Evolutionary conservation across 116 monocot genomes (phyloP).

Genomic region (Cymodocea nodosa): DNA sequence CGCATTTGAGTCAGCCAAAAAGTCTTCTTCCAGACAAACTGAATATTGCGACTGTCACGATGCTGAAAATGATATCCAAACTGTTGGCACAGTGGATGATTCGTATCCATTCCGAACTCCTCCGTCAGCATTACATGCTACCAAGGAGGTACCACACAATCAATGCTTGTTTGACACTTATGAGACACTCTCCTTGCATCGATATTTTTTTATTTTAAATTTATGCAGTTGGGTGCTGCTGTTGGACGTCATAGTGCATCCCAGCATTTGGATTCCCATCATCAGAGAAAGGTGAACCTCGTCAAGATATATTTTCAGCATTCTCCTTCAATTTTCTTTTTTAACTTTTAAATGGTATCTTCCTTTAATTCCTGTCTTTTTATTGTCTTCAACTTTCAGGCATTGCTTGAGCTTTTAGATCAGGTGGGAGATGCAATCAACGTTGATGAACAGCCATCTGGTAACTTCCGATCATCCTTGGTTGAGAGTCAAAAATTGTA

Average conservation of each 20-base stretch:
- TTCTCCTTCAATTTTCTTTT: too few relatives aligned
- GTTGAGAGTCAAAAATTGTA: not conserved
- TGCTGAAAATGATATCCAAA: conserved; percentile 11
- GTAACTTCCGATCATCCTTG: not conserved
- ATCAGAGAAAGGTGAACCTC: conserved; percentile 54
- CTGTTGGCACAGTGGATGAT: not conserved
- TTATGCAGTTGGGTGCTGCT: conserved; percentile 22
- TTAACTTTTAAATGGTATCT: not conserved
- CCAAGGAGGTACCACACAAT: conserved; percentile 29
- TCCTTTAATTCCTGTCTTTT: not conserved
- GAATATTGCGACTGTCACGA: not conserved
- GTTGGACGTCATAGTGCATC: conserved; percentile 16
- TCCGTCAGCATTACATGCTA: conserved; percentile 45
- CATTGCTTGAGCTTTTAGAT: conserved; percentile 79
- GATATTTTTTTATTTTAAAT: not conserved
- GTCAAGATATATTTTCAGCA: not conserved
- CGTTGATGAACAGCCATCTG: conserved; percentile 28
- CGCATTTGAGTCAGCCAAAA: conserved; percentile 10
- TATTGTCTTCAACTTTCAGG: conserved; percentile 18
- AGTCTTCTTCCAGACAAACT: conserved; percentile 4
- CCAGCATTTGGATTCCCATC: conserved; percentile 18
- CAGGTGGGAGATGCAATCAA: conserved; percentile 90
- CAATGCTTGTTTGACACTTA: too few relatives aligned
- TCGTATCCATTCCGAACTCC: conserved; percentile 66
- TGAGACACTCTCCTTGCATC: too few relatives aligned